Base-by-base conservation (phyloP, 73 alveolate species). In the Paramecium octaurelia region DNA sequence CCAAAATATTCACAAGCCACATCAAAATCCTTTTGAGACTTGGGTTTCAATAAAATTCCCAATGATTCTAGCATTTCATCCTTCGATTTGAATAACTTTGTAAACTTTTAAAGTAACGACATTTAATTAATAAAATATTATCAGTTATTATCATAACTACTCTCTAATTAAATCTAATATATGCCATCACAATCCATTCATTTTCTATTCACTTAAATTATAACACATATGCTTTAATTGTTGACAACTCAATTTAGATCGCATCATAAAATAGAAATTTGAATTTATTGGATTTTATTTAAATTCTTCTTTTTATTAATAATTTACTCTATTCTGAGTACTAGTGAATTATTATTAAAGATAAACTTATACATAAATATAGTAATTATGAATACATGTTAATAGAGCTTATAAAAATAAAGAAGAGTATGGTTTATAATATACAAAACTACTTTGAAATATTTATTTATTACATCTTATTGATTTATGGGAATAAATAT, bases 31-130 rank as follows among this genome's bases (percentile, higher is more conserved):
- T 46, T 24, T 46, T 80, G 20, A 24, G 76, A 20, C 29, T 40
- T 42, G 44, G 91, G 91, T 46, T 48, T 80, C 75, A 80, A 46
- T 46, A 80, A 44, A 21, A 40, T 24, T 31, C 76, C 57, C 3
- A 80, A 21, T 31, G 46, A 59, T 24, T 80, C 43, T 42, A 27
- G 6, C 46, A 80, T 21, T 36, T 80, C 75, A 23, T 80, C 91
- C 54, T 80, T 80, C 11, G 75, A 27, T 46, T 80, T 80, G 57
- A 80, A 80, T 24, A 80, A 35, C 43, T 80, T 80, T 46, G 46
- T 27, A 44, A 80, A 44, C 75, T 80, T 80, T 80, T 80, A 44
- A 40, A 80, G 91, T 80, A 80, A 80, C 91, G 91, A 80, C 91
- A 80, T 80, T 80, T 80, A 44, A 80, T 80, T 80, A 80, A 43